Base-by-base conservation (phyloP, 306 rosid species). In the Ziziphus jujuba region DNA sequence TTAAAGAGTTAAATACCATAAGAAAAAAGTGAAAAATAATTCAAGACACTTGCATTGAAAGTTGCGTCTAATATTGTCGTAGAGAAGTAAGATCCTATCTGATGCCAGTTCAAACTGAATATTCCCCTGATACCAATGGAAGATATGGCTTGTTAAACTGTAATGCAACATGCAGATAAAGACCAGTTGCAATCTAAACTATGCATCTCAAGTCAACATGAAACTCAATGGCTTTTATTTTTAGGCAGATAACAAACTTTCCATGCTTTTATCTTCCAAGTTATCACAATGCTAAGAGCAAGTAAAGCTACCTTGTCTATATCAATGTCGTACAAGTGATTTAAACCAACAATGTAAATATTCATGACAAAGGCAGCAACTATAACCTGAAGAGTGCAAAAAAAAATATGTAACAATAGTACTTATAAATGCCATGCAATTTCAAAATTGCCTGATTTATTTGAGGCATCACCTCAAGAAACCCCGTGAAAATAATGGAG, bases 101-200 rank as follows among this genome's bases (percentile, higher is more conserved):
- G 62, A 72, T 77, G 75, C 99, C 97, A 20, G 87, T 86, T 76
- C 69, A 71, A 74, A 83, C 55, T 72, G 99, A 90, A 80, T 83
- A 93, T 70, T 93, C 99, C 64, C 99, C 99, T 1, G 99, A 93
- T 73, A 96, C 99, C 77, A 93, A 75, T 52, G 99, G 99, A 82
- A 93, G 99, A 86, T 93, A 86, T 55, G 96, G 96, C 84, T 93
- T 93, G 87, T 93, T 93, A 69, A 93, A 84, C 99, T 93, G 90
- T 79, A 80, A 66, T 14, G n/a, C 62, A 66, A 73, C 61, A 79
- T 43, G 67, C 40, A 67, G 67, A n/a, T 34, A 65, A 15, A 12
- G 25, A 35, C 61, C 16, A 24, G 7, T 11, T 7, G 1, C 43
- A 36, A 36, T 11, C 43, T 7, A 36, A 57, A 57, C 33, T 57